These are phyloP conservation scores for Rhodotorula taiwanensis DNA, from an alignment of 768 basidiomycete genomes.

Conservation along the genomic window DNA sequence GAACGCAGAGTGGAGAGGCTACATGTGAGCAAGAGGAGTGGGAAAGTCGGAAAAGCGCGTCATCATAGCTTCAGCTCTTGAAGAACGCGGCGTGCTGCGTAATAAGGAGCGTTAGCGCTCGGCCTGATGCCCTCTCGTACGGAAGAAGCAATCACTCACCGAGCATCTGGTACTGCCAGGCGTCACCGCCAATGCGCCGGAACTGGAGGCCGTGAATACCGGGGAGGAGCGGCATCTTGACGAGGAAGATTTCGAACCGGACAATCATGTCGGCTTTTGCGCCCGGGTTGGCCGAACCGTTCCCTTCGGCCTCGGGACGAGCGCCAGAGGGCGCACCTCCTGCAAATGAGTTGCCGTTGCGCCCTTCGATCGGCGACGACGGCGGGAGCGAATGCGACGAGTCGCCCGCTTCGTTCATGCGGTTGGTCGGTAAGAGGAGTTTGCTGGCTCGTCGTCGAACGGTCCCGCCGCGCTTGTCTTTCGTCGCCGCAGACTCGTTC, in stretches of 20 bases:
- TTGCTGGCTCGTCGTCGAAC: constrained; percentile 30
- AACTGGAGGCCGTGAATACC: constrained; percentile 80
- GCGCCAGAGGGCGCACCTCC: constrained; percentile 29
- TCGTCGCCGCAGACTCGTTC: neutral
- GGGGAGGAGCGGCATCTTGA: constrained; percentile 83
- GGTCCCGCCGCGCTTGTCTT: constrained; percentile 16
- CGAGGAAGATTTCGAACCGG: constrained; percentile 91
- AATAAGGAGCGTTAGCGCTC: too few relatives aligned
- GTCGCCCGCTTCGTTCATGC: too few relatives aligned
- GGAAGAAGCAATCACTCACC: constrained; percentile 42
- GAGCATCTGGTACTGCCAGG: constrained; percentile 97
- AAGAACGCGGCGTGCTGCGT: constrained; percentile 27
- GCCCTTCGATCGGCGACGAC: constrained; percentile 7
- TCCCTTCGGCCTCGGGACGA: constrained; percentile 35
- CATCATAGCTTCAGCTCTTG: constrained; percentile 34
- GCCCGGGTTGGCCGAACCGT: constrained; percentile 46
- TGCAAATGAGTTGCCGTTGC: too few relatives aligned
- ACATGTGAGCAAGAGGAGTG: neutral
- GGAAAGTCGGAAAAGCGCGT: neutral
- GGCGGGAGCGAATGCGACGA: constrained; percentile 35
- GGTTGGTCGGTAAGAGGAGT: constrained; percentile 17
- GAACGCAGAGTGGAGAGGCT: too few relatives aligned
- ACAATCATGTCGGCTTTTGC: constrained; percentile 62
- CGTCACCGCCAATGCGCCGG: constrained; percentile 78
- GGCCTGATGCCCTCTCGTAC: too few relatives aligned